These are phyloP conservation scores for Candida vaughaniae DNA, from an alignment of 805 yeast species.

Conservation along the genomic window DNA sequence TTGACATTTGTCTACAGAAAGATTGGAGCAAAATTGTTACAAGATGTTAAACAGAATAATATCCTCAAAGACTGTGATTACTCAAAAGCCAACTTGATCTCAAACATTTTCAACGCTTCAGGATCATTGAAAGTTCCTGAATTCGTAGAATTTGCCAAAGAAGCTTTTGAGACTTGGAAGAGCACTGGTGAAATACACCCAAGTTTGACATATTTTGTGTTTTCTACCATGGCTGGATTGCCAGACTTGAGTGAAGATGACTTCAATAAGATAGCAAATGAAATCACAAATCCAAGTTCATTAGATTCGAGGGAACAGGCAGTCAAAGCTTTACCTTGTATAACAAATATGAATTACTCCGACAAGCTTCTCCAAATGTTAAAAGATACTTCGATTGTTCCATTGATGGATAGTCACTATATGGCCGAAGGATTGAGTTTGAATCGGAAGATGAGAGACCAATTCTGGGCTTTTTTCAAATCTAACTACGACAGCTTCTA, in stretches of 20 bases:
- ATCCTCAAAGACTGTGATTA: constrained; percentile 22
- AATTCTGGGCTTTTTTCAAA: constrained; percentile 51
- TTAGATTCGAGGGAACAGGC: constrained; percentile 62
- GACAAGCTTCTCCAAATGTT: constrained; percentile 39
- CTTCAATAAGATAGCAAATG: constrained; percentile 43
- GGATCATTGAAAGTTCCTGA: constrained; percentile 39
- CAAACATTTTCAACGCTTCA: constrained; percentile 40
- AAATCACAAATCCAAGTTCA: constrained; percentile 49
- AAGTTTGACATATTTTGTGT: constrained; percentile 43
- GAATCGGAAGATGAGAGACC: constrained; percentile 42
- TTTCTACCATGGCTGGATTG: constrained; percentile 42
- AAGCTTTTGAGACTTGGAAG: constrained; percentile 27
- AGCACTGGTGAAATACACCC: constrained; percentile 35
- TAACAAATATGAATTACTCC: constrained; percentile 35
- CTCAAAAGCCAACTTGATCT: constrained; percentile 31
- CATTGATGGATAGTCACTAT: constrained; percentile 60
- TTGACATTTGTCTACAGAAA: constrained; percentile 20
- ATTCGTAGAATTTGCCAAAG: constrained; percentile 35
- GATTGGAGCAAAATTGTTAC: constrained; percentile 30
- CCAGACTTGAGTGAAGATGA: constrained; percentile 26
- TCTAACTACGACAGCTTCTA: constrained; percentile 46
- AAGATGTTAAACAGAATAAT: constrained; percentile 18
- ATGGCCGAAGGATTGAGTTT: constrained; percentile 46
- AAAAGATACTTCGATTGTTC: constrained; percentile 43
- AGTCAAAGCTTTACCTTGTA: constrained; percentile 52